These are phyloP conservation scores for Leccinellum albellum DNA, from an alignment of 768 basidiomycete species.

Conservation along the genomic window DNA sequence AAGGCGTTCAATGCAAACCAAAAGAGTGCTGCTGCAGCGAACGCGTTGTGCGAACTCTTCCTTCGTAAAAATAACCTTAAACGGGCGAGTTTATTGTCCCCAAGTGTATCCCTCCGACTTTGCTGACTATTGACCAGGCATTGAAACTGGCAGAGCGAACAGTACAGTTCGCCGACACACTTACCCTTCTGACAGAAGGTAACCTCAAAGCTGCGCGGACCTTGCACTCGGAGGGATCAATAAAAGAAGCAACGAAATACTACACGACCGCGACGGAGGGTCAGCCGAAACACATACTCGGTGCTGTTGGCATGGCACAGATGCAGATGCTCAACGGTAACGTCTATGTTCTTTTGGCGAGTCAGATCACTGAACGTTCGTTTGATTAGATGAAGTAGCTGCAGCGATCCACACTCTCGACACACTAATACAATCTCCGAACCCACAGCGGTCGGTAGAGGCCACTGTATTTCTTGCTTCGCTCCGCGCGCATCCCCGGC, in stretches of 20 bases:
- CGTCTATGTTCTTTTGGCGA: slow-evolving; percentile 6
- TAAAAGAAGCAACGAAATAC: slow-evolving; percentile 64
- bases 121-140: slow-evolving; percentile 44
- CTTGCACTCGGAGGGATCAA: slow-evolving; percentile 65
- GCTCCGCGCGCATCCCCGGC: slow-evolving; percentile 77
- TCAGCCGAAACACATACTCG: slow-evolving; percentile 70
- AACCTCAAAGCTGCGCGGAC: slow-evolving; percentile 81
- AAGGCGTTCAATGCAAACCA: slow-evolving; percentile 74
- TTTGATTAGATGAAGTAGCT: slow-evolving; percentile 65
- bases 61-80: slow-evolving; percentile 64
- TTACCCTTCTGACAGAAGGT: slow-evolving; percentile 80
- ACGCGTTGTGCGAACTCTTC: slow-evolving; percentile 77
- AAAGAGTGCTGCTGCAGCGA: slow-evolving; percentile 76
- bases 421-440: slow-evolving; percentile 64
- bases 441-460: slow-evolving; percentile 67
- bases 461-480: slow-evolving; percentile 88
- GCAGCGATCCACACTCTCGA: slow-evolving; percentile 86
- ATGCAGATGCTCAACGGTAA: slow-evolving; percentile 83
- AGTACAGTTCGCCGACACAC: slow-evolving; percentile 89
- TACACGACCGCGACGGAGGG: slow-evolving; percentile 65
- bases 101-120: background rate
- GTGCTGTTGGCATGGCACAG: slow-evolving; percentile 82
- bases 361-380: slow-evolving; percentile 1
- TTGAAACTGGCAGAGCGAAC: slow-evolving; percentile 92
- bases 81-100: slow-evolving; percentile 41